These are phyloP conservation scores for Gracilaria domingensis DNA, from an alignment of 23 red algal genomes.

Conservation along the genomic window DNA sequence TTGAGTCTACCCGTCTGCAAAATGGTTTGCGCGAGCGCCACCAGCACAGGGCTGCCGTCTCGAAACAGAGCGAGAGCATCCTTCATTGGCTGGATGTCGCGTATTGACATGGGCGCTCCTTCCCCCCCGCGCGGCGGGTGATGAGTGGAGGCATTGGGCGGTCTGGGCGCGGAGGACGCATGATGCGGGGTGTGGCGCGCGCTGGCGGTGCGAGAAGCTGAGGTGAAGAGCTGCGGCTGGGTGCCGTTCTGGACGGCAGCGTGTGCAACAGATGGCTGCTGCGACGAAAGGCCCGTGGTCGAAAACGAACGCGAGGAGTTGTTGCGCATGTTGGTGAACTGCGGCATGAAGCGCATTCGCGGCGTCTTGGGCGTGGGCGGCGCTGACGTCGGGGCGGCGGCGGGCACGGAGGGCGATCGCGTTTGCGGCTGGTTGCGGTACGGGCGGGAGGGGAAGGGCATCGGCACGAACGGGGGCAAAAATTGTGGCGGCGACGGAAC, in stretches of 20 bases:
- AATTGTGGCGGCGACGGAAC: not conserved
- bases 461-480: not conserved
- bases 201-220: not conserved
- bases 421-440: slow-evolving; percentile 9
- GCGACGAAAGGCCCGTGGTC: not conserved
- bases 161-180: not conserved
- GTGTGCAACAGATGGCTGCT: not conserved
- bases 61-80: slow-evolving; percentile 41
- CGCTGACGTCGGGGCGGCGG: not conserved
- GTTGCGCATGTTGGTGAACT: not conserved
- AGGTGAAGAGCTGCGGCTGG: not conserved
- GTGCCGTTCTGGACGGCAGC: not conserved
- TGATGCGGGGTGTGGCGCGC: not conserved
- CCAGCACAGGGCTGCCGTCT: slow-evolving; percentile 22
- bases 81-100: slow-evolving; percentile 45
- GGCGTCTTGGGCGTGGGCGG: not conserved
- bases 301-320: not conserved
- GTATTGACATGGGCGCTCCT: not conserved
- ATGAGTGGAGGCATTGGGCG: not conserved
- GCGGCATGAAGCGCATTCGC: not conserved
- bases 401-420: not conserved
- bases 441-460: not conserved
- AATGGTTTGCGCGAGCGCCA: slow-evolving; percentile 33
- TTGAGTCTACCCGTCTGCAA: not conserved
- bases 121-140: not conserved